phyloP scores from a whole-genome alignment of 306 rosid genomes.

The Macrotyloma uniflorum region DNA sequence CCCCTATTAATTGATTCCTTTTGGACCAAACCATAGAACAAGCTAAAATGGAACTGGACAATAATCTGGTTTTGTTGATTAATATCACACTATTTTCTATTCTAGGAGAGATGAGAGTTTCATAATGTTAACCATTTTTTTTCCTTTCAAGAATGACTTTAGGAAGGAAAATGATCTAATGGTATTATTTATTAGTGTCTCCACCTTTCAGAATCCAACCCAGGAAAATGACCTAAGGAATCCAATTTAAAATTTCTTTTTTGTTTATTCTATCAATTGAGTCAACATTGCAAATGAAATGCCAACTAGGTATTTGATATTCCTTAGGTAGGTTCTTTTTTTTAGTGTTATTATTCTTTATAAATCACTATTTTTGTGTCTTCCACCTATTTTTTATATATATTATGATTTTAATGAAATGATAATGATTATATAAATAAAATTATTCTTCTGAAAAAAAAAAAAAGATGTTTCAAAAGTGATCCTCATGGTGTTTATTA shows the following conservation, averaged over 20 bases:
- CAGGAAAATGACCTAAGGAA: background rate
- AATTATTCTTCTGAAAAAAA: too few relatives aligned
- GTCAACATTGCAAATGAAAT: background rate
- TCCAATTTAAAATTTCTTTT: background rate
- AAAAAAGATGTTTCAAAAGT: too few relatives aligned
- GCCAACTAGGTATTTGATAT: too few relatives aligned
- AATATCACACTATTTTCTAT: background rate
- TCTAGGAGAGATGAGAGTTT: background rate
- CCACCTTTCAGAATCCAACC: background rate
- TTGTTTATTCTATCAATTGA: background rate
- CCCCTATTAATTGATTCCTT: conserved; percentile 16
- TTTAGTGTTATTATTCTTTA: too few relatives aligned
- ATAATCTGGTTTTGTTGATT: background rate
- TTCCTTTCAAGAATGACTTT: background rate
- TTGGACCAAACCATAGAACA: background rate
- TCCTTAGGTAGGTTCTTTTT: too few relatives aligned
- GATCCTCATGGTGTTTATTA: too few relatives aligned
- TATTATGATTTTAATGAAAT: too few relatives aligned
- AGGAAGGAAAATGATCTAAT: too few relatives aligned
- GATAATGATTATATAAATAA: too few relatives aligned
- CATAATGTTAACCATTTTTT: background rate
- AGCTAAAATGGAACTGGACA: background rate
- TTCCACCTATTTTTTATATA: too few relatives aligned
- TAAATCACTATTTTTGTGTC: too few relatives aligned
- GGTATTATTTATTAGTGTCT: background rate